Conservation (phyloP, 1,284 basidiomycete species). For the Coniferiporia weirii region DNA sequence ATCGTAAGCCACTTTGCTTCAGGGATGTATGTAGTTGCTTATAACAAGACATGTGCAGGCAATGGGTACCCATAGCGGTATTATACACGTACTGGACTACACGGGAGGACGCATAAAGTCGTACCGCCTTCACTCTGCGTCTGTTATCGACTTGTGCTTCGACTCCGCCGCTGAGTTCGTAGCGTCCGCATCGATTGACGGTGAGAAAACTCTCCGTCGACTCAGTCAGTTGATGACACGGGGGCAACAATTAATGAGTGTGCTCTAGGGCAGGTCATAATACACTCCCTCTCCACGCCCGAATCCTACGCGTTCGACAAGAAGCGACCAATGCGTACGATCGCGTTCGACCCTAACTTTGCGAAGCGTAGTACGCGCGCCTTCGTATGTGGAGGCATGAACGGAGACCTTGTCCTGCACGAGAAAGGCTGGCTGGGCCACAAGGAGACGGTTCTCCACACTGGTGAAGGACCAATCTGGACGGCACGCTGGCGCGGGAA, state of each 20-base stretch:
- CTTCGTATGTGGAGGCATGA: conserved; percentile 92
- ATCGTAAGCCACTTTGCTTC: conserved; percentile 46
- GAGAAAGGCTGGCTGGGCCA: conserved; percentile 98
- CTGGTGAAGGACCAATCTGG: conserved; percentile 95
- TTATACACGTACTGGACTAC: conserved; percentile 83
- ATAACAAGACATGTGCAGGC: conserved; percentile 42
- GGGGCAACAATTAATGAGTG: conserved; percentile 14
- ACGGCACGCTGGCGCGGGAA: conserved; percentile 81
- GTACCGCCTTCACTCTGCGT: conserved; percentile 89
- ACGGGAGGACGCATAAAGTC: conserved; percentile 83
- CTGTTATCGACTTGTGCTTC: conserved; percentile 80
- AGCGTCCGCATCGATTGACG: conserved; percentile 91
- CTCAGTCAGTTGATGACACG: neutral
- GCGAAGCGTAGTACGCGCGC: conserved; percentile 77
- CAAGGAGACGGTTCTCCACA: conserved; percentile 83
- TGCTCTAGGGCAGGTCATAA: conserved; percentile 75
- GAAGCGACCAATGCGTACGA: conserved; percentile 86
- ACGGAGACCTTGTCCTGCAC: conserved; percentile 78
- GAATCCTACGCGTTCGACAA: conserved; percentile 90
- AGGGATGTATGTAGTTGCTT: conserved; percentile 7
- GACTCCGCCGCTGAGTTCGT: conserved; percentile 88
- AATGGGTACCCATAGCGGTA: conserved; percentile 87
- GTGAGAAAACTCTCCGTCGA: conserved; percentile 39
- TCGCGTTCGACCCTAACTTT: conserved; percentile 91
- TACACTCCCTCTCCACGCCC: conserved; percentile 77